Evolutionary conservation across 2,329 filamentous ascomycete species (phyloP), one percentile per base, ranked within the genome.

Genomic region (Talaromyces marneffei): DNA sequence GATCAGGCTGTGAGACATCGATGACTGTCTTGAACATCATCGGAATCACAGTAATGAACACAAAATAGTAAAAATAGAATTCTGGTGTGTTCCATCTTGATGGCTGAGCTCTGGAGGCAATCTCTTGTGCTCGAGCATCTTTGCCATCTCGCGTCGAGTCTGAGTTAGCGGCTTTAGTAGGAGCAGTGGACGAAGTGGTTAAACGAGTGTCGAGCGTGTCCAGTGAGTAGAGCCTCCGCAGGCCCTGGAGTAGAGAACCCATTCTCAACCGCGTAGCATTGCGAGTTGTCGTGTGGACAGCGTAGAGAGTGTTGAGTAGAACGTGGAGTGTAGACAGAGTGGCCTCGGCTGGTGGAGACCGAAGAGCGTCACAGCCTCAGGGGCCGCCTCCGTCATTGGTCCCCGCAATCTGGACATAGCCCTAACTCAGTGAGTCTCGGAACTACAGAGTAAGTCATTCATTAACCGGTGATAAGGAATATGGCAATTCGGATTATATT

Each of bases 11-110:
- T 25, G 94, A 99, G 50, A 96, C 91, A 76, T 90, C 85, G 67
- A 92, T 90, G 9, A 89, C 87, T n/a, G 88, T 82, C 80, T 91
- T 96, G 77, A 96, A 91, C 92, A 99, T 99, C 69, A 87, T 83
- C 8, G 91, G 91, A 27, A 97, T 81, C 60, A 80, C 81, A 5
- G 84, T 71, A 31, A 82, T 64, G 68, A 97, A 84, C 66, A 90
- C 76, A 20, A 88, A 53, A 67, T 87, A 89, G 78, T 99, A 97
- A 59, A 92, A 68, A 72, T 85, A 88, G 78, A 94, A 97, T 77
- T 99, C 94, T 2, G 83, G 82, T 0, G 92, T 95, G 25, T 82
- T 85, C 93, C 93, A 99, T 86, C 84, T 88, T 46, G 92, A 83
- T 37, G 86, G 84, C 64, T 80, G 60, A 74, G 82, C 70, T 71